These are phyloP conservation scores for Talaromyces sp. DNA, from an alignment of 2,329 filamentous ascomycete genomes.

Conservation along the genomic window DNA sequence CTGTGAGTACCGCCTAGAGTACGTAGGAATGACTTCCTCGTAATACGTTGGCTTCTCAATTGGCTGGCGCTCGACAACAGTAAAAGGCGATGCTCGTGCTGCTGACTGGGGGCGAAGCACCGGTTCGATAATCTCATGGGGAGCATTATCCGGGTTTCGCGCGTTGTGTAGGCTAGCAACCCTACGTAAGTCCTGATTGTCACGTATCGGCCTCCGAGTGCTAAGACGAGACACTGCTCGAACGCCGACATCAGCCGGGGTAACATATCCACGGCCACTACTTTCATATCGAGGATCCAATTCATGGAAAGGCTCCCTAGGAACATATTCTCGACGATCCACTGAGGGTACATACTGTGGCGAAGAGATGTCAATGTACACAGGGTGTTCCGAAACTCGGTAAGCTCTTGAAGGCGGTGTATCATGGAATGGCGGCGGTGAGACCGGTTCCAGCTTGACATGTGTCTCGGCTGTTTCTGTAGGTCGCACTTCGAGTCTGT, in stretches of 20 bases:
- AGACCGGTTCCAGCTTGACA: slow-evolving; percentile 64
- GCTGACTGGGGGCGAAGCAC: slow-evolving; percentile 39
- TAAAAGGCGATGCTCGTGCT: slow-evolving; percentile 42
- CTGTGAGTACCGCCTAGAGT: slow-evolving; percentile 36
- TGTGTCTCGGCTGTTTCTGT: slow-evolving; percentile 47
- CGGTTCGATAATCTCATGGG: slow-evolving; percentile 46
- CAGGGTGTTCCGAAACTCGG: slow-evolving; percentile 42
- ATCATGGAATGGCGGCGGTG: slow-evolving; percentile 57
- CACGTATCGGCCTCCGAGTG: slow-evolving; percentile 38
- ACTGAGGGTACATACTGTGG: slow-evolving; percentile 39
- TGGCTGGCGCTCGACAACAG: slow-evolving; percentile 39
- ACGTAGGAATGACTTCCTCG: slow-evolving; percentile 36
- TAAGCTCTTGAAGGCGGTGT: slow-evolving; percentile 38
- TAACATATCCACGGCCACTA: slow-evolving; percentile 27
- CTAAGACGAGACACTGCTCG: slow-evolving; percentile 43
- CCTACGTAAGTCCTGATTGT: slow-evolving; percentile 48
- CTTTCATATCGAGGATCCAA: slow-evolving; percentile 32
- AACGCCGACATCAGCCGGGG: slow-evolving; percentile 32
- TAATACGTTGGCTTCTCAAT: slow-evolving; percentile 42
- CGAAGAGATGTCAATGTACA: slow-evolving; percentile 50
- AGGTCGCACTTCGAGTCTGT: slow-evolving; percentile 35
- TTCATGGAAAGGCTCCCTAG: slow-evolving; percentile 36
- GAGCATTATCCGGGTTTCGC: slow-evolving; percentile 42
- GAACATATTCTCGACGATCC: slow-evolving; percentile 35
- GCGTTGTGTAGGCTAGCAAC: slow-evolving; percentile 49